These are phyloP conservation scores for Parathielavia hyrcaniae DNA, from an alignment of 495 filamentous ascomycete genomes.

Conservation along the genomic window DNA sequence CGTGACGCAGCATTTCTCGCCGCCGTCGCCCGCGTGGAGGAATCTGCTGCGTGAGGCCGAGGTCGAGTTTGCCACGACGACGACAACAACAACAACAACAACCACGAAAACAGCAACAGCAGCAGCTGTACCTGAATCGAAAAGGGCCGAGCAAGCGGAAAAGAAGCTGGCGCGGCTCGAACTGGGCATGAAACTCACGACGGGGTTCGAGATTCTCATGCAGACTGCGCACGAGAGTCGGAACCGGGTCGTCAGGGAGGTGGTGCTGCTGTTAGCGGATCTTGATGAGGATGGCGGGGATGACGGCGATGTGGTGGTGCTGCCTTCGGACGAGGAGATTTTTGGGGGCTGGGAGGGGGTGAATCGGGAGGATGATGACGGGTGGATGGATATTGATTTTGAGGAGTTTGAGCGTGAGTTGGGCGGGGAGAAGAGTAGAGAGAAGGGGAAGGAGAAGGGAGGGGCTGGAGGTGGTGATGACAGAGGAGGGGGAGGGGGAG, in stretches of 20 bases:
- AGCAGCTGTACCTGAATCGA: constrained; percentile 1
- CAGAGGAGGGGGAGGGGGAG: constrained; percentile 3
- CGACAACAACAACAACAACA: background rate
- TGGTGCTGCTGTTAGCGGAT: constrained; percentile 68
- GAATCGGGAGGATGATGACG: constrained; percentile 65
- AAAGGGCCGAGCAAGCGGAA: constrained; percentile 16
- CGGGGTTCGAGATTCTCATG: constrained; percentile 86
- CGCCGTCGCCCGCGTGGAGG: constrained; percentile 58
- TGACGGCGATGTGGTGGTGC: constrained; percentile 43
- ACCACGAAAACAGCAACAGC: background rate
- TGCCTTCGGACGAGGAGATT: constrained; percentile 76
- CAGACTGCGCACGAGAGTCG: constrained; percentile 57
- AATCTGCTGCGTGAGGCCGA: constrained; percentile 26
- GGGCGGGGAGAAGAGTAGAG: constrained; percentile 26
- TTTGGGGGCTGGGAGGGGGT: constrained; percentile 55
- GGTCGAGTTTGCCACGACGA: constrained; percentile 2
- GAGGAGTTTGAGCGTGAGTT: constrained; percentile 81
- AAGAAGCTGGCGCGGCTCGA: constrained; percentile 48
- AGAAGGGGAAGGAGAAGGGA: constrained; percentile 15
- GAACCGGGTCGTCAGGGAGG: constrained; percentile 61
- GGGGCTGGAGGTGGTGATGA: constrained; percentile 18
- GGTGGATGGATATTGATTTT: constrained; percentile 91
- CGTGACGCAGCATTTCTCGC: constrained; percentile 73
- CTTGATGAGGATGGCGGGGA: constrained; percentile 49
- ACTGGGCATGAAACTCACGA: constrained; percentile 81